Base-by-base conservation (phyloP, 2,329 filamentous ascomycete species). In the Uncinocarpus reesii region DNA sequence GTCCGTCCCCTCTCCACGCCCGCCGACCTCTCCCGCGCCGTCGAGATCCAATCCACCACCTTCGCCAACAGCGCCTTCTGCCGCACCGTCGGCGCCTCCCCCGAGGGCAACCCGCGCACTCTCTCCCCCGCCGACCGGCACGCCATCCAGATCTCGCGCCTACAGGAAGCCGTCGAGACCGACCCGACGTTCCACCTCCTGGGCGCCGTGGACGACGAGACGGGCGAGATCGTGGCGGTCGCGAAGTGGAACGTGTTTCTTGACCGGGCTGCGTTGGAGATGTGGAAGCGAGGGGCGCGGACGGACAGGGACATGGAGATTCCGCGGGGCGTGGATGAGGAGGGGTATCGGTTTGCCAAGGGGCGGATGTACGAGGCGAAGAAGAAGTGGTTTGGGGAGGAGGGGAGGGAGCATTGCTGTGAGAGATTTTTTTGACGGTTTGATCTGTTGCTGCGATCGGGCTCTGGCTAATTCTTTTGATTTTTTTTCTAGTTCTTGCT, bases 401-500 rank as follows among this genome's bases (percentile, higher is more conserved):
- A 49, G 18, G 50, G 50, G 15, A 47, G 37, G 34, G 50, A 52
- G 43, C 43, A 52, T 50, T 50, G 50, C 21, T 49, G 50, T 52
- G 16, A 38, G 50, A 23, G 15, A 8, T 10, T 44, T 3, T 24
- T 35, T 35, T 7, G 11, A n/a, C 16, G 11, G 2, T 35, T 11
- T 32, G 3, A 8, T 13, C 1, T 6, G 13, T 28, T 40, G 1
- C 5, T 21, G 10, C 34, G 7, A 18, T 24, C 8, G 8, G 8
- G 10, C 18, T 21, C 10, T 37, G 13, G 13, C 8, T 21, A 16
- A 37, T 37, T 18, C 15, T 18, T 5, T 6, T 13, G 15, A 18
- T 29, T 15, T 26, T 3, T 11, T 10, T 5, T 41, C 13, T 44
- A 65, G 66, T 63, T 35, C 56, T 70, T 4, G 51, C 55, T 4